A percentile compares a stretch with the other conserved stretches of the same genome.
phyloP scores from a whole-genome alignment of 1,284 basidiomycete species.

The Pseudozyma sp. region DNA sequence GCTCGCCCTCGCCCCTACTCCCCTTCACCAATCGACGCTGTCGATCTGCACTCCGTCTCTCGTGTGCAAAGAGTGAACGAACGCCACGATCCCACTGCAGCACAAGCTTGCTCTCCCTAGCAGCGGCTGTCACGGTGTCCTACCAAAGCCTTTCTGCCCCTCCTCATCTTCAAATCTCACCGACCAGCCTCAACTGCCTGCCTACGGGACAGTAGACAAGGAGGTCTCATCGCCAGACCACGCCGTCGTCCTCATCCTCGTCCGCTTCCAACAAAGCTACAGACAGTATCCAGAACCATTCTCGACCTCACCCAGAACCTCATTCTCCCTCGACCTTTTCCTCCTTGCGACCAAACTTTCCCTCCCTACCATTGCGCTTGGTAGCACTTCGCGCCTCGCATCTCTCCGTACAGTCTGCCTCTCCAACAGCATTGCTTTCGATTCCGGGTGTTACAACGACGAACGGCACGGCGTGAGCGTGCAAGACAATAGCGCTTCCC shows the following conservation, averaged over 20 bases:
- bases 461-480: neutral
- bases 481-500: neutral
- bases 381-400: neutral
- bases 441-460: constrained; percentile 3
- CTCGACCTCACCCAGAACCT: neutral
- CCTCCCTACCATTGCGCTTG: neutral
- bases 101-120: too few relatives aligned
- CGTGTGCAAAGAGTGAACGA: too few relatives aligned
- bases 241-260: too few relatives aligned
- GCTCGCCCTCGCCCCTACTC: neutral
- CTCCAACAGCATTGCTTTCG: constrained; percentile 1
- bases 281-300: neutral
- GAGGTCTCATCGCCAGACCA: too few relatives aligned
- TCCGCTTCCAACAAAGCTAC: too few relatives aligned
- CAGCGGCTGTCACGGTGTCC: too few relatives aligned
- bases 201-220: too few relatives aligned
- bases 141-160: too few relatives aligned
- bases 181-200: too few relatives aligned
- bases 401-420: neutral
- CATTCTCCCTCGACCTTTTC: neutral
- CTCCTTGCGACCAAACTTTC: neutral
- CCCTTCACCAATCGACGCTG: neutral
- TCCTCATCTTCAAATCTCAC: too few relatives aligned
- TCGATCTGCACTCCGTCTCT: neutral
- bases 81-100: too few relatives aligned